These are phyloP conservation scores for Tricholoma sp. DNA, from an alignment of 768 basidiomycete species.

Conservation along the genomic window DNA sequence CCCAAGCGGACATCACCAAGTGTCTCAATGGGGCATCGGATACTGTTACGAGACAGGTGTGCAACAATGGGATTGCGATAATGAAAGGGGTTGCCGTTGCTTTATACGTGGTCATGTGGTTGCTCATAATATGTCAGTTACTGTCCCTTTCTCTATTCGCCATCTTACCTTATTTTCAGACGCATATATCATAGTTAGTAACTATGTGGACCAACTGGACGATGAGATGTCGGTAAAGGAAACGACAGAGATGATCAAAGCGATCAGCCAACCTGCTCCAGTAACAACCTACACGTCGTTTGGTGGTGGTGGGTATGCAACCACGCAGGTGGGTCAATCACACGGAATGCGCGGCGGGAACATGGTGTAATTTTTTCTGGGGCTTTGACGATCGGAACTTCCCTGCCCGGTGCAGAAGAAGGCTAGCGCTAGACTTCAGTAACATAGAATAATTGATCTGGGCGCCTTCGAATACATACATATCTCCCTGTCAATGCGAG, in stretches of 20 bases:
- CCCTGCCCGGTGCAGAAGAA: neutral
- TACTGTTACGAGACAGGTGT: constrained; percentile 29
- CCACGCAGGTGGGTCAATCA: constrained; percentile 12
- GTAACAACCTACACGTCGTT: constrained; percentile 18
- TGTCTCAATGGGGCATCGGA: constrained; percentile 32
- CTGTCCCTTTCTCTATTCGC: neutral
- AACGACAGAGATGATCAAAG: constrained; percentile 19
- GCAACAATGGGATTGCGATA: constrained; percentile 36
- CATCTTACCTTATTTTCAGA: constrained; percentile 27
- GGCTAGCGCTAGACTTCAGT: no score
- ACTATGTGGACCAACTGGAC: constrained; percentile 48
- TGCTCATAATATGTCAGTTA: constrained; percentile 49
- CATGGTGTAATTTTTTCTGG: constrained; percentile 8
- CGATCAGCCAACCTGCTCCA: constrained; percentile 19
- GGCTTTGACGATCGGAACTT: neutral
- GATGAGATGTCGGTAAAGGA: constrained; percentile 38
- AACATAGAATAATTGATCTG: neutral
- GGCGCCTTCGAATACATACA: neutral
- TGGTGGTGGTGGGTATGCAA: constrained; percentile 11
- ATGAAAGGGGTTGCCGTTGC: constrained; percentile 39
- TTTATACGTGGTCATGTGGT: constrained; percentile 46
- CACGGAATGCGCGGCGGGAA: constrained; percentile 14
- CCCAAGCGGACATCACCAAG: constrained; percentile 28
- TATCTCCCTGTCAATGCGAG: neutral
- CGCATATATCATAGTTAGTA: constrained; percentile 45